phyloP scores from a whole-genome alignment of 306 rosid species.

The Citrullus mucosospermus region DNA sequence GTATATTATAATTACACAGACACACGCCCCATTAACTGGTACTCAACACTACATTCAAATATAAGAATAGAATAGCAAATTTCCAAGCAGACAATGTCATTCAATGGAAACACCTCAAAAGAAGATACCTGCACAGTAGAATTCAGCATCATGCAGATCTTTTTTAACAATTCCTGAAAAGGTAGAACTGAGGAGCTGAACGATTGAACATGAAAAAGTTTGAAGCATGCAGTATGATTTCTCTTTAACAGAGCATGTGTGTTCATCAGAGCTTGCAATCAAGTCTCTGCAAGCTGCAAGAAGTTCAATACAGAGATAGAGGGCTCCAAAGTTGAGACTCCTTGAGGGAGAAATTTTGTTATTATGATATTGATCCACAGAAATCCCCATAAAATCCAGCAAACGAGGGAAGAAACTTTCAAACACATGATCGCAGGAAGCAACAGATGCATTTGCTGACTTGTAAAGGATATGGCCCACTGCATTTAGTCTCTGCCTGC shows the following conservation, averaged over 20 bases:
- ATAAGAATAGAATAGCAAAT: not conserved
- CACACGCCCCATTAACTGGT: not conserved
- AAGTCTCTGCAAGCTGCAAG: conserved; percentile 56
- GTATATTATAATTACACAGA: not conserved
- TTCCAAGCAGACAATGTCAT: not conserved
- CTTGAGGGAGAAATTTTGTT: conserved; percentile 14
- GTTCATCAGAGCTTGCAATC: conserved; percentile 26
- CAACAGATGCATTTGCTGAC: conserved; percentile 39
- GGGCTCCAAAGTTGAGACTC: conserved; percentile 50
- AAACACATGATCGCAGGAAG: conserved; percentile 53
- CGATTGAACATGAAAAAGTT: conserved; percentile 33
- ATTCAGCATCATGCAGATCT: conserved; percentile 33
- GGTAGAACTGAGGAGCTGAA: conserved; percentile 45
- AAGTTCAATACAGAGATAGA: conserved; percentile 69
- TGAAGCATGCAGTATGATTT: conserved; percentile 38
- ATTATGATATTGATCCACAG: conserved; percentile 17
- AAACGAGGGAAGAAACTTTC: conserved; percentile 43
- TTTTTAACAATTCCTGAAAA: conserved; percentile 23
- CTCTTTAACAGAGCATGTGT: conserved; percentile 23
- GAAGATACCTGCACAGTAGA: conserved; percentile 56
- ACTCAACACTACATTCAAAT: not conserved
- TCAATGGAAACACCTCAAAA: not conserved
- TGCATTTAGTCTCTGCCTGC: conserved; percentile 55
- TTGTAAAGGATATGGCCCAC: conserved; percentile 54
- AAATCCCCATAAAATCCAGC: conserved; percentile 41